Base-by-base conservation (phyloP, 495 filamentous ascomycete species). In the Talaromyces trachyspermus region DNA sequence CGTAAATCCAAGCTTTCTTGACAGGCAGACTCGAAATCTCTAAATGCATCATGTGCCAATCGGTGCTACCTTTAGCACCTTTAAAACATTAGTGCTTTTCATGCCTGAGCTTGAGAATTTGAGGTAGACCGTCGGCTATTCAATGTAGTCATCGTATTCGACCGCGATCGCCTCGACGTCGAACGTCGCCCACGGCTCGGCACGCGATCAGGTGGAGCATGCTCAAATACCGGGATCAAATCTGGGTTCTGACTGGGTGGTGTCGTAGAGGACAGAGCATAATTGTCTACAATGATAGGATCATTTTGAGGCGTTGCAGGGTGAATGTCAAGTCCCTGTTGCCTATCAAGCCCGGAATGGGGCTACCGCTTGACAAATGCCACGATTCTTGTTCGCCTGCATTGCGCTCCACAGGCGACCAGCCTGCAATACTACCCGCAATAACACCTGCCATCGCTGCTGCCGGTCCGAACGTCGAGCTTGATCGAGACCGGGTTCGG, bases 401-500 rank as follows among this genome's bases (percentile, higher is more conserved):
- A 14, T 57, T 53, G 18, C 77, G 70, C 46, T 89, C 88, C 46
- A 92, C 85, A 0, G 89, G 89, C 40, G 88, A 94, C 88, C 87
- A 95, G 33, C 87, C 88, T 26, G 79, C 88, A 40, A 95, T 81
- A 64, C 84, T 85, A 43, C 87, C 88, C 27, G 89, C 89, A 48
- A 95, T 81, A 40, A 95, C 80, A 51, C 89, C 89, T 19, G 89
- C 84, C 87, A 76, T 73, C 26, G 89, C 88, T 24, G 86, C 81
- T 4, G 88, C 85, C 2, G 87, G 86, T 8, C 86, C 88, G 39
- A 95, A 77, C 2, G 85, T 81, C 0, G 88, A 94, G 64, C 89
- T 95, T 4, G 88, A 94, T 15, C 89, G 81, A 26, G 89, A 95
- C 48, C 89, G 79, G 25, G 76, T 81, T 52, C 79, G 83, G 44